phyloP scores from a whole-genome alignment of 345 rosid genomes.

The Salix suchowensis region DNA sequence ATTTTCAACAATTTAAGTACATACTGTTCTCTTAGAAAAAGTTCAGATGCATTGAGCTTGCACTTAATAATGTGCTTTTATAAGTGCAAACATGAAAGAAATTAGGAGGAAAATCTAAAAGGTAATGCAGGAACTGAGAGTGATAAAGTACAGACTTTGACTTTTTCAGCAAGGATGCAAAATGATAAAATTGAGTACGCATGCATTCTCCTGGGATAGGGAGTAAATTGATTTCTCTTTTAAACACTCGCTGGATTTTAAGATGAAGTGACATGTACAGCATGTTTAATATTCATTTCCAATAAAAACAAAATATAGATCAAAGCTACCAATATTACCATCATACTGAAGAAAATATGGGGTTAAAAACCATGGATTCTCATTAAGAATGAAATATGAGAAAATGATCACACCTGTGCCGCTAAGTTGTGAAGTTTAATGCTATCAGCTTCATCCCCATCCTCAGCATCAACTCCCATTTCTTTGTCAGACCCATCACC shows the following conservation, averaged over 20 bases:
- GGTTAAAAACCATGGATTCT: not conserved
- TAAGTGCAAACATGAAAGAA: not conserved
- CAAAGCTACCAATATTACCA: not conserved
- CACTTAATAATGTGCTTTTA: not conserved
- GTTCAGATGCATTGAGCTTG: not conserved
- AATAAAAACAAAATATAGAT: not conserved
- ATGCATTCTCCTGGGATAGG: not conserved
- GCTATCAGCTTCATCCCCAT: slow-evolving; percentile 94
- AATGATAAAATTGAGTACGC: not conserved
- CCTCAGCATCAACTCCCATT: slow-evolving; percentile 91
- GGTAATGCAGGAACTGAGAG: no score
- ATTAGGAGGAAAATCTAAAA: not conserved
- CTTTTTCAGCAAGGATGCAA: not conserved
- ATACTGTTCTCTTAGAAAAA: not conserved
- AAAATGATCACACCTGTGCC: slow-evolving; percentile 66
- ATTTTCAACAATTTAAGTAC: not conserved
- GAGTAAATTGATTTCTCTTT: not conserved
- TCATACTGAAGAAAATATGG: not conserved
- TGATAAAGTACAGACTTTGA: not conserved
- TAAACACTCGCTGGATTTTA: not conserved
- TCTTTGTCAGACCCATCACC: slow-evolving; percentile 85
- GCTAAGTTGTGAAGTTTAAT: slow-evolving; percentile 72
- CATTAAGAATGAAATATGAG: not conserved
- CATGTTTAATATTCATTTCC: not conserved
- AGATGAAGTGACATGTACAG: not conserved